Evolutionary conservation across 768 basidiomycete species (phyloP).

Genomic region (Suillus cothurnatus): DNA sequence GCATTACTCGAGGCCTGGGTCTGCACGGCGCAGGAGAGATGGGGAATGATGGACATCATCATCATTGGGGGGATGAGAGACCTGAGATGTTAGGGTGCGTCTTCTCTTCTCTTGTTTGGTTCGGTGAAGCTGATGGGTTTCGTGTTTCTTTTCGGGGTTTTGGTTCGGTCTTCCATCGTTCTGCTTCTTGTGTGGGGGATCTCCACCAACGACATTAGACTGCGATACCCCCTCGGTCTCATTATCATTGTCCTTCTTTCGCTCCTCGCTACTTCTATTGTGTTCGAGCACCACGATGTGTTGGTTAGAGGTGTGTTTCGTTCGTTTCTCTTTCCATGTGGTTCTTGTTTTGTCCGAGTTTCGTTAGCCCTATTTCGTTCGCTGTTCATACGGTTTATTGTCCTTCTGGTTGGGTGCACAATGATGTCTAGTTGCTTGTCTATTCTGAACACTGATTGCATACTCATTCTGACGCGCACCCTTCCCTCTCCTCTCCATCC

Average conservation of each 20-base stretch:
- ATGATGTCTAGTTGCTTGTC: too few species aligned
- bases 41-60: constrained; percentile 49
- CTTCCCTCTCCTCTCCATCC: neutral
- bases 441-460: neutral
- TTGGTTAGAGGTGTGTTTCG: constrained; percentile 61
- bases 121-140: neutral
- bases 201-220: constrained; percentile 37
- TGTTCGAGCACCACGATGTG: constrained; percentile 65
- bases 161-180: neutral
- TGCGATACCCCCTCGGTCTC: constrained; percentile 67
- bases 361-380: neutral
- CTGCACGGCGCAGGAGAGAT: constrained; percentile 24
- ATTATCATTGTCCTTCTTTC: constrained; percentile 58
- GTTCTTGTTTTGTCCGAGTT: neutral
- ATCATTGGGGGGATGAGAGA: constrained; percentile 67
- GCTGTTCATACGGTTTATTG: neutral
- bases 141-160: neutral
- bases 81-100: constrained; percentile 44
- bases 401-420: neutral
- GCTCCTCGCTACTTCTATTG: constrained; percentile 54
- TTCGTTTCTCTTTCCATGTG: neutral
- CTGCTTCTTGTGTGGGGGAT: neutral
- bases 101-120: neutral
- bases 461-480: neutral
- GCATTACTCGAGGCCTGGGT: constrained; percentile 23